Conservation (phyloP, 169 alveolate species). For the Eimeria brunetti region DNA sequence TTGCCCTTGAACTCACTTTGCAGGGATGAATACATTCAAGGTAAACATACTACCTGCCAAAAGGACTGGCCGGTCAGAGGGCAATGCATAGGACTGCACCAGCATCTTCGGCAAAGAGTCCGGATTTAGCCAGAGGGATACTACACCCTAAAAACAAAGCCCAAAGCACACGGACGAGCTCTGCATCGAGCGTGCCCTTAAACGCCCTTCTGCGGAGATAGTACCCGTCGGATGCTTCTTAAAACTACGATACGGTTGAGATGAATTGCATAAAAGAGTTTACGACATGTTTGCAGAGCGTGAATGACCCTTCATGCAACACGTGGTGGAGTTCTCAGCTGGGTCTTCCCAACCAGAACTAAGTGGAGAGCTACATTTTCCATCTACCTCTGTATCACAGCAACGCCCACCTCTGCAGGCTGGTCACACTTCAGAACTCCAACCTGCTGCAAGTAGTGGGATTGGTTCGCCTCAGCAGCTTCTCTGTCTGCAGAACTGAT, state of each 20-base stretch:
- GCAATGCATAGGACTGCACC: constrained; percentile 64
- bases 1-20: constrained; percentile 80
- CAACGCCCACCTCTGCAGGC: constrained; percentile 28
- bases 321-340: not conserved
- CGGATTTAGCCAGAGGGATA: constrained; percentile 68
- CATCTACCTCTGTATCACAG: not conserved
- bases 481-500: constrained; percentile 76
- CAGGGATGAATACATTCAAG: constrained; percentile 78
- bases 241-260: not conserved
- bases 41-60: constrained; percentile 76
- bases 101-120: constrained; percentile 75
- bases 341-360: not conserved
- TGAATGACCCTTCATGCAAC: not conserved
- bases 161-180: not conserved
- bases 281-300: not conserved
- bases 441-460: constrained; percentile 14
- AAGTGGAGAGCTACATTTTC: not conserved
- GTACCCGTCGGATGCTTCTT: not conserved
- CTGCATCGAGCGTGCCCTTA: not conserved
- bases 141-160: constrained; percentile 15
- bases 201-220: too few species aligned
- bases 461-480: constrained; percentile 73
- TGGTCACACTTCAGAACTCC: constrained; percentile 66
- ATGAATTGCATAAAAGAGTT: not conserved
- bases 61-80: constrained; percentile 68